phyloP scores from a whole-genome alignment of 164 flowering plant genomes.

The Santalum album region DNA sequence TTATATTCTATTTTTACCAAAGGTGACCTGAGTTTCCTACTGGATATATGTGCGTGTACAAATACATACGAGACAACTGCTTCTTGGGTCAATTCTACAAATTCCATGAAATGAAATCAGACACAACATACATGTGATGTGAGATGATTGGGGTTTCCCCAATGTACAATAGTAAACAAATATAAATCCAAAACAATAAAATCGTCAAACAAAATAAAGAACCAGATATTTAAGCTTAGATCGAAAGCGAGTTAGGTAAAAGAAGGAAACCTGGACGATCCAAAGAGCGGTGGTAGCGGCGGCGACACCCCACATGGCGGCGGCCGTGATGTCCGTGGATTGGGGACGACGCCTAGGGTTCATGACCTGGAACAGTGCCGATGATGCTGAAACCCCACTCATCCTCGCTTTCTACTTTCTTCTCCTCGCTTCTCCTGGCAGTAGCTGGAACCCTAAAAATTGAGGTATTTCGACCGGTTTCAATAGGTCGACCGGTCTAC shows the following conservation, averaged over 20 bases:
- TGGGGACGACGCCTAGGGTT: slow-evolving; percentile 44
- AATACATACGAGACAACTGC: no score
- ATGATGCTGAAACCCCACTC: slow-evolving; percentile 22
- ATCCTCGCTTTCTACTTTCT: slow-evolving; percentile 5
- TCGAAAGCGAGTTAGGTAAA: neutral
- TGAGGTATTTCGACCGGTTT: neutral
- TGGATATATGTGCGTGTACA: no score
- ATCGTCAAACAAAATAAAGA: neutral
- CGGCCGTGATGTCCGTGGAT: slow-evolving; percentile 56
- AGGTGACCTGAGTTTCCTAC: no score
- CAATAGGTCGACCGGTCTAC: no score
- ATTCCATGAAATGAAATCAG: no score
- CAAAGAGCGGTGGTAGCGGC: slow-evolving; percentile 57
- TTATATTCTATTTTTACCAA: no score
- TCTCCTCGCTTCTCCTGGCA: neutral
- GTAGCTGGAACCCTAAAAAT: neutral
- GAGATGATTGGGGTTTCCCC: no score
- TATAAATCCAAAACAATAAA: no score
- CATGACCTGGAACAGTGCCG: slow-evolving; percentile 39
- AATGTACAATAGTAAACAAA: no score
- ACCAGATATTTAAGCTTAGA: neutral
- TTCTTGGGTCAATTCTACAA: no score
- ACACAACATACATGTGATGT: no score
- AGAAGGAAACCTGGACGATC: slow-evolving; percentile 60
- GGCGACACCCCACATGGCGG: slow-evolving; percentile 82